Base-by-base conservation (phyloP, 345 rosid genomes). In the Rhodamnia argentea region DNA sequence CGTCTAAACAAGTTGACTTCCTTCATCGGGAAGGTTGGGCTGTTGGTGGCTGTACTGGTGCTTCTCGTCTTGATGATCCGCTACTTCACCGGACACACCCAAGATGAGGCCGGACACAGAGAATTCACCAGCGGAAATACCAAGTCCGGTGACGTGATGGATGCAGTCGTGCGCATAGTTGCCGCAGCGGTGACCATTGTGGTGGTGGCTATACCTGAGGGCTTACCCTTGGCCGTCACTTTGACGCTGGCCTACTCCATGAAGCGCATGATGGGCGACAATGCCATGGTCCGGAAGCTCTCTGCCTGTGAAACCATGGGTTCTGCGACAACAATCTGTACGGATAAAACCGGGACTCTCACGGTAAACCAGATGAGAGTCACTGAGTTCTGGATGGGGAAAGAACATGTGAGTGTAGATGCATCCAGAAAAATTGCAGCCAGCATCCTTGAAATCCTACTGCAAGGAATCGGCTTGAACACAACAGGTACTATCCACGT, bases 301-400 rank as follows among this genome's bases (percentile, higher is more conserved):
- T 88, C 96, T 1, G 96, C 99, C 10, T 96, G 98, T 47, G 99
- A 96, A 86, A 95, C 97, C 7, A 96, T 96, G 96, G 96, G 98
- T 27, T 96, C 96, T 16, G 96, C 97, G 3, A 93, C 97, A 7
- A 90, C 91, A 11, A 93, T 96, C 2, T 95, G 97, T 82, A 96
- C 97, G 0, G 95, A 95, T 58, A 96, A 94, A 91, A 95, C 98
- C 3, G 98, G 98, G 29, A 94, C 96, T 40, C 92, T 96, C 50
- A 96, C 99, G 9, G 85, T 92, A 83, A 94, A 94, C 86, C 86
- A 87, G 70, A 95, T 95, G 98, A 90, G 85, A 81, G 98, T 94
- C 78, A 93, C 92, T 0, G 91, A 90, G 86, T 91, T 94, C 83
- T 94, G 96, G 93, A 84, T 91, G 1, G 98, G 97, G 11, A 86